Evolutionary conservation across 2,329 filamentous ascomycete genomes (phyloP), one percentile per base, ranked within the genome.

Genomic region (Fusarium acutatum): DNA sequence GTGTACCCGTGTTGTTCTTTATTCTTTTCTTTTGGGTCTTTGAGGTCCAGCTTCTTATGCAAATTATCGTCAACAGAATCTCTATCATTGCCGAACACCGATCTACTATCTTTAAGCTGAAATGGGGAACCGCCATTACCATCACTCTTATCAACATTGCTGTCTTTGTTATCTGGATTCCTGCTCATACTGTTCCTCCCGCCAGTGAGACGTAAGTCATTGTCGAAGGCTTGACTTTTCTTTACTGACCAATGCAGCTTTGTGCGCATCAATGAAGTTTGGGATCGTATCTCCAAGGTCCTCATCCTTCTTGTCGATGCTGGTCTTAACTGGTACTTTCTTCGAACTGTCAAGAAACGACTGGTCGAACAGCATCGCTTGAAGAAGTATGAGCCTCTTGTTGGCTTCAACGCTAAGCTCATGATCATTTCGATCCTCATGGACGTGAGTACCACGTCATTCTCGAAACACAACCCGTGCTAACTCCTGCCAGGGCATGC

Each of bases 61-160:
- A 88, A 71, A 88, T 89, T 52, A 88, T 89, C 71, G 85, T 88
- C 76, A 89, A 88, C 72, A 83, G 87, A 60, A 85, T 88, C 28
- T 82, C 83, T 0, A 82, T 89, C 43, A 84, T 89, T 40, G 81
- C 84, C 18, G 82, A 85, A 20, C 79, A 84, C 47, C 80, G 79
- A 30, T 77, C 73, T 1, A 83, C 82, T 5, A 82, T 85, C 12
- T 32, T 57, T 1, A 78, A 73, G 20, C 71, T 89, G 34, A 88
- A 88, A 79, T 87, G 84, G 84, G 81, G 81, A 2, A 84, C 84
- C 1, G 81, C 85, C 2, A 43, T 78, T 1, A 22, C 86, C 7
- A 87, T 89, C 57, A 85, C 84, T 3, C 37, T 79, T 17, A 85
- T 89, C 71, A 89, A 89, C 54, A 83, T 89, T 26, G 83, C 83